Evolutionary conservation across 139 green algal species (phyloP).

Genomic region (Astrephomene gubernaculifera): DNA sequence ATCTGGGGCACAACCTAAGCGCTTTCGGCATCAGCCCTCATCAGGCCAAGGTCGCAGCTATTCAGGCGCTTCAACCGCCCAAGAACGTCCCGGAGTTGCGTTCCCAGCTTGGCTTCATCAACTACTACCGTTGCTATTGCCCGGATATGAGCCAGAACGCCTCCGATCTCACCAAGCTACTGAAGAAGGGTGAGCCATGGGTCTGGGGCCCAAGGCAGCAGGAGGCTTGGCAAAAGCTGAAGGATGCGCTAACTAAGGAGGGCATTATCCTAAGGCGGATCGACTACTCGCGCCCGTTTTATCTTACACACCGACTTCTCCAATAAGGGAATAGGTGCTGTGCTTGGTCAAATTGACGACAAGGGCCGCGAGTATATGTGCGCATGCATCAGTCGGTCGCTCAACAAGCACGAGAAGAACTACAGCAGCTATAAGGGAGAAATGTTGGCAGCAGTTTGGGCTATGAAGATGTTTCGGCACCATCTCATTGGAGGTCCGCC

Average conservation of each 20-base stretch:
- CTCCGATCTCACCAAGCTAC: background rate
- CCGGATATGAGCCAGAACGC: background rate
- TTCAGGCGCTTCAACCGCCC: background rate
- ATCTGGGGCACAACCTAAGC: no score
- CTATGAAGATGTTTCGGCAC: no score
- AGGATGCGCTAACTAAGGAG: background rate
- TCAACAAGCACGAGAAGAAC: no score
- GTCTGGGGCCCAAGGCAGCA: background rate
- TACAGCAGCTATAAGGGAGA: no score
- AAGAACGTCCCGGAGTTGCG: background rate
- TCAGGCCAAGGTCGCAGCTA: background rate
- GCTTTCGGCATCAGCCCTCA: background rate
- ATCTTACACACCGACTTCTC: background rate
- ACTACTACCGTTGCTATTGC: background rate
- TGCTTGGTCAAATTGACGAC: background rate
- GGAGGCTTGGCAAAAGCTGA: conserved; percentile 32
- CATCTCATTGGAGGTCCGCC: no score
- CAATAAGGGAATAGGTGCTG: background rate
- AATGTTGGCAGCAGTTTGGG: no score
- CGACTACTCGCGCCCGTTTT: background rate
- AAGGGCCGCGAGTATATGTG: background rate
- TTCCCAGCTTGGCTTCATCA: background rate
- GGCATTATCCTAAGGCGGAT: background rate
- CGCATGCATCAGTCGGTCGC: no score
- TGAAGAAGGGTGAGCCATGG: background rate